Conservation (phyloP, 106 monocot species). For the Allium sativum region DNA sequence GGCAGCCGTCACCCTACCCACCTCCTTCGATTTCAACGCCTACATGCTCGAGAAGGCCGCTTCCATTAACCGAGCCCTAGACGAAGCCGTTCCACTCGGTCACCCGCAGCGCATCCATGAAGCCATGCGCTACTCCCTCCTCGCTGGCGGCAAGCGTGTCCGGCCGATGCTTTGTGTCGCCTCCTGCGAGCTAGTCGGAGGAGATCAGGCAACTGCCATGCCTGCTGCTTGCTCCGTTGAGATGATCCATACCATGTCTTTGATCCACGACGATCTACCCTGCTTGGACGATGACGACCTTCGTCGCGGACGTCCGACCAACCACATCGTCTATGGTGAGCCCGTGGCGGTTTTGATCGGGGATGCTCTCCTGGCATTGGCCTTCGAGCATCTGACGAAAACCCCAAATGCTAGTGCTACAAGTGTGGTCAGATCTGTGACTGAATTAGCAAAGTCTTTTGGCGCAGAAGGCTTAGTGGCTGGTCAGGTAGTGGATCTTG, state of each 20-base stretch:
- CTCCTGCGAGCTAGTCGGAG: constrained; percentile 20
- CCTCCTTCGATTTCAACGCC: constrained; percentile 13
- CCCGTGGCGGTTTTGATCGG: constrained; percentile 17
- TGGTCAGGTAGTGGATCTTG: constrained; percentile 32
- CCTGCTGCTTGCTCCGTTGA: constrained; percentile 12
- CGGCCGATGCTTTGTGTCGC: constrained; percentile 20
- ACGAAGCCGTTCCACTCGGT: constrained; percentile 7
- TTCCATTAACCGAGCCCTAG: constrained; percentile 16
- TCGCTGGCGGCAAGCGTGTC: constrained; percentile 26
- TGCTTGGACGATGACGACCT: constrained; percentile 30
- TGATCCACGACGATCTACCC: constrained; percentile 34
- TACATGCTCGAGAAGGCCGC: constrained; percentile 16
- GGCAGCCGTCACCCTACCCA: background rate
- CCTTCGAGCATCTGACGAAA: constrained; percentile 9
- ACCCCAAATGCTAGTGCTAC: background rate
- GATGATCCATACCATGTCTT: constrained; percentile 31
- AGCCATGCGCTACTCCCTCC: constrained; percentile 31
- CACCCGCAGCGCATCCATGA: constrained; percentile 16
- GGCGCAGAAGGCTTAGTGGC: constrained; percentile 29
- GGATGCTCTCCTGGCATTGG: constrained; percentile 17
- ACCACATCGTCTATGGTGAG: constrained; percentile 19
- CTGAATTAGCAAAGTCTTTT: constrained; percentile 10
- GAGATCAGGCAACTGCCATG: constrained; percentile 7
- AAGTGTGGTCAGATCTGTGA: constrained; percentile 11
- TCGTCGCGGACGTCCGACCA: constrained; percentile 23